These are phyloP conservation scores for Populus alba DNA, from an alignment of 345 rosid genomes.

Conservation along the genomic window DNA sequence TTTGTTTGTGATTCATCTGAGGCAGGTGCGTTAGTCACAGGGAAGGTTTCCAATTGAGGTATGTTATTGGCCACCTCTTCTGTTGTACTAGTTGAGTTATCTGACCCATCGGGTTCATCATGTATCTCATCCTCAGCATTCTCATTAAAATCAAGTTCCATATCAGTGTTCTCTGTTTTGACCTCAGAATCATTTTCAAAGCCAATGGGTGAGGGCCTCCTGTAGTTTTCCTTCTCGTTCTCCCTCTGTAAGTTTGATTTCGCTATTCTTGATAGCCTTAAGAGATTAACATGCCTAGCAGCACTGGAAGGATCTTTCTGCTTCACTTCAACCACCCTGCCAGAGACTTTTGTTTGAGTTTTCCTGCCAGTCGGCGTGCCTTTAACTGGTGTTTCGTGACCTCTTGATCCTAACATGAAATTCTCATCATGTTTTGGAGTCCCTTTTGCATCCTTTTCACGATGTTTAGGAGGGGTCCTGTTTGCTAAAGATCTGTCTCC, in stretches of 20 bases:
- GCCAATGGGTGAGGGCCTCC: constrained; percentile 71
- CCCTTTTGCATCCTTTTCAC: constrained; percentile 71
- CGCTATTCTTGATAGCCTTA: constrained; percentile 92
- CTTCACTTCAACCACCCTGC: constrained; percentile 59
- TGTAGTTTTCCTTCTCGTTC: constrained; percentile 94
- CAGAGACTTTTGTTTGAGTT: constrained; percentile 53
- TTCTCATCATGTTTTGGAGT: constrained; percentile 59
- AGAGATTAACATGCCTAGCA: constrained; percentile 67
- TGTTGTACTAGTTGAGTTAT: constrained; percentile 36
- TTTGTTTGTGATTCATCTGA: constrained; percentile 47
- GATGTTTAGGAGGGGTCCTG: constrained; percentile 71
- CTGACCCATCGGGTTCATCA: constrained; percentile 71
- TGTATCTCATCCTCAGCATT: constrained; percentile 67
- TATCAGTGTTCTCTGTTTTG: constrained; percentile 86
- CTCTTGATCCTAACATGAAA: constrained; percentile 46
- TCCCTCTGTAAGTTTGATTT: constrained; percentile 85
- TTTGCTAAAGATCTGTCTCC: constrained; percentile 59
- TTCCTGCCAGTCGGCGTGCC: constrained; percentile 53
- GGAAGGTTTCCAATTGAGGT: constrained; percentile 35
- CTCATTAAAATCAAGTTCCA: constrained; percentile 98
- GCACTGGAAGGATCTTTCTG: constrained; percentile 58
- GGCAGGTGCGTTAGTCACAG: constrained; percentile 36
- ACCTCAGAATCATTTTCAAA: constrained; percentile 83
- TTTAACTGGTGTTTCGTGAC: constrained; percentile 64
- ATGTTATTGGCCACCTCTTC: constrained; percentile 43